A percentile compares a stretch with the other conserved stretches of the same genome.
Evolutionary conservation across 1,139 yeast genomes (phyloP).

Genomic region (Protomyces macrosporus): DNA sequence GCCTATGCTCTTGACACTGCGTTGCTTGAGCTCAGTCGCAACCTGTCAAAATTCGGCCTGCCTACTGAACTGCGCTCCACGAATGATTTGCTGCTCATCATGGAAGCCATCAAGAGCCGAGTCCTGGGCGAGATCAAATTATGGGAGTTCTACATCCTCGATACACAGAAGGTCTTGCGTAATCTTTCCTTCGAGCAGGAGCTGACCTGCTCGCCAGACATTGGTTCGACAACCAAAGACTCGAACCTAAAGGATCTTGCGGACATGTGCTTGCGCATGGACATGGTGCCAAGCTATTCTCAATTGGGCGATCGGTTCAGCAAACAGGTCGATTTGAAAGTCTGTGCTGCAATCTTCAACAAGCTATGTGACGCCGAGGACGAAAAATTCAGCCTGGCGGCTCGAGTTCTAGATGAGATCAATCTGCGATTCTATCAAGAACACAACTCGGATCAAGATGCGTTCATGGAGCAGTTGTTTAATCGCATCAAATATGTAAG

Average conservation of each 20-base stretch:
- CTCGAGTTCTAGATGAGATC: constrained; percentile 63
- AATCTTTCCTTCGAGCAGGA: background rate
- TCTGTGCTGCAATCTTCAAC: constrained; percentile 48
- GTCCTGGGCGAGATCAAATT: constrained; percentile 63
- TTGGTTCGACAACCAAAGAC: background rate
- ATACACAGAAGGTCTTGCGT: constrained; percentile 42
- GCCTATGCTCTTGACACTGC: constrained; percentile 78
- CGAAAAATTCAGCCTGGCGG: constrained; percentile 40
- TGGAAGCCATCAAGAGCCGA: constrained; percentile 61
- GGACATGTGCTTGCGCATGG: constrained; percentile 13
- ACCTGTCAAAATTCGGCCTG: constrained; percentile 52
- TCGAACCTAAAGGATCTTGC: constrained; percentile 21
- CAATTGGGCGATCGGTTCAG: constrained; percentile 49
- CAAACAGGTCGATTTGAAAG: constrained; percentile 50
- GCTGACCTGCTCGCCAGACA: background rate
- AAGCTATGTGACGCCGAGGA: constrained; percentile 41
- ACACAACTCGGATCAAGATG: constrained; percentile 66
- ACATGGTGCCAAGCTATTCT: constrained; percentile 29
- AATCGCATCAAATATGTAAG: constrained; percentile 73
- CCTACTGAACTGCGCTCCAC: constrained; percentile 51
- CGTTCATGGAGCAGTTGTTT: constrained; percentile 61
- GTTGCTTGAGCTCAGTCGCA: constrained; percentile 58
- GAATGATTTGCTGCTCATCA: constrained; percentile 54
- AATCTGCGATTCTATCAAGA: constrained; percentile 67
- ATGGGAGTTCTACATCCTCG: constrained; percentile 84